Evolutionary conservation across 257 asterid species (phyloP), one percentile per base, ranked within the genome.

Genomic region (Fraxinus pennsylvanica): DNA sequence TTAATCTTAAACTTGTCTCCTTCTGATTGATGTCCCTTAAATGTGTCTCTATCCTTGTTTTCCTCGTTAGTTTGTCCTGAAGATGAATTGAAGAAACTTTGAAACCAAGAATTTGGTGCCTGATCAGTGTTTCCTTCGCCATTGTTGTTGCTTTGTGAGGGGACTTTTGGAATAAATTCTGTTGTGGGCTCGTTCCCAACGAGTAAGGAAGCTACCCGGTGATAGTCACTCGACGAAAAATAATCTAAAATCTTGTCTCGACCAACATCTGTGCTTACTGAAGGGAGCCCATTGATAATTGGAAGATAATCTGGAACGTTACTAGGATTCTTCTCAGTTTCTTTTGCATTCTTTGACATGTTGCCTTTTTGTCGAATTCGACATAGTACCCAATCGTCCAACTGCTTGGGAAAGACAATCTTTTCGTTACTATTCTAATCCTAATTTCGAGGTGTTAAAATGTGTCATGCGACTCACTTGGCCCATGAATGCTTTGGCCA

Each of bases 371-470:
- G 91, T 30, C 83, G 84, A 57, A 91, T 76, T 59, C 89, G 85
- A 29, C 92, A 91, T 17, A 91, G 82, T 29, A 91, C 94, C 94
- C 97, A 90, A 54, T 91, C 88, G 41, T 90, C 97, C 86, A 91
- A 66, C 94, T 91, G 89, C 68, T 67, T 30, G 8, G 21, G 68
- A 54, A 68, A 21, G 29, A 36, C 71, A 66, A 71, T 50, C 35
- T 74, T 35, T 50, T 8, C 6, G 9, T 41, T 9, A 41, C 47
- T 9, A 0, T 41, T 41, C 14, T 41, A 41, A 41, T 9, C 13
- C 10, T 41, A 41, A 9, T 10, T 41, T 10, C 15, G 3, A 41
- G 47, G 47, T 9, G 47, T 41, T 2, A 9, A 9, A 41, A 41
- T 41, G 13, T 9, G 13, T 9, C 13, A 36, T 6, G 41, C 41